Conservation (phyloP, 768 basidiomycete genomes). For the Clavulina sp. region DNA sequence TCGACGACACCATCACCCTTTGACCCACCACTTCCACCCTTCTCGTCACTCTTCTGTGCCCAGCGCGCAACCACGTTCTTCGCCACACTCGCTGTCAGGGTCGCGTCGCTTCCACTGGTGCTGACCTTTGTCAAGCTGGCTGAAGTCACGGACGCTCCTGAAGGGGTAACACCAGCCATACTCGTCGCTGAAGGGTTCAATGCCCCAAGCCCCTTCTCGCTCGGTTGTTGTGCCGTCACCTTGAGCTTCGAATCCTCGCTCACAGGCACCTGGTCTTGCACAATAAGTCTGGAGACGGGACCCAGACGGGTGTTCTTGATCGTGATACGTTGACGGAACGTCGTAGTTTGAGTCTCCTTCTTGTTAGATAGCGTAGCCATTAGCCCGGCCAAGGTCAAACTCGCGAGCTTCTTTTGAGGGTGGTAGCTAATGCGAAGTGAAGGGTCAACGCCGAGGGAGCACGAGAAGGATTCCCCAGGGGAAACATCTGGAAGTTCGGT, state of each 20-base stretch:
- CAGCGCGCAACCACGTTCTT: slow-evolving; percentile 24
- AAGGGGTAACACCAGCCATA: neutral
- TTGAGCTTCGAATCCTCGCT: slow-evolving; percentile 17
- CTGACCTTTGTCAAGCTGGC: slow-evolving; percentile 16
- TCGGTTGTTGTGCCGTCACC: slow-evolving; percentile 17
- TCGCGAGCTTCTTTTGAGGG: slow-evolving; percentile 4
- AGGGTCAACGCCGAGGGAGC: slow-evolving; percentile 12
- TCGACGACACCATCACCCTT: slow-evolving; percentile 31
- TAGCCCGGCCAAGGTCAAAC: slow-evolving; percentile 1
- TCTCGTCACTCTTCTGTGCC: slow-evolving; percentile 14
- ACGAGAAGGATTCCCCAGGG: slow-evolving; percentile 11
- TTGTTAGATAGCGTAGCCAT: slow-evolving; percentile 5
- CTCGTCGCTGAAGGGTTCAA: neutral
- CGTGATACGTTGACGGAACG: slow-evolving; percentile 7
- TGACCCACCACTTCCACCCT: neutral
- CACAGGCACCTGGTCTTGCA: slow-evolving; percentile 9
- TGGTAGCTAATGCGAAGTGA: slow-evolving; percentile 11
- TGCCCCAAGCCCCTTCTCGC: slow-evolving; percentile 8
- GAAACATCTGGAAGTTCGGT: slow-evolving; percentile 8
- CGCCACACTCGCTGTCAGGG: slow-evolving; percentile 27
- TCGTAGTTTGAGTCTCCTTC: slow-evolving; percentile 7
- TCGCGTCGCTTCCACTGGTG: slow-evolving; percentile 27
- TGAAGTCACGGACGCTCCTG: neutral
- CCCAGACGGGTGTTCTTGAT: slow-evolving; percentile 10
- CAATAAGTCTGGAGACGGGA: neutral